Percentiles rank a stretch among this genome's conserved stretches.
Evolutionary conservation across 1,284 basidiomycete genomes (phyloP).

Genomic region (Tilletia setariae): DNA sequence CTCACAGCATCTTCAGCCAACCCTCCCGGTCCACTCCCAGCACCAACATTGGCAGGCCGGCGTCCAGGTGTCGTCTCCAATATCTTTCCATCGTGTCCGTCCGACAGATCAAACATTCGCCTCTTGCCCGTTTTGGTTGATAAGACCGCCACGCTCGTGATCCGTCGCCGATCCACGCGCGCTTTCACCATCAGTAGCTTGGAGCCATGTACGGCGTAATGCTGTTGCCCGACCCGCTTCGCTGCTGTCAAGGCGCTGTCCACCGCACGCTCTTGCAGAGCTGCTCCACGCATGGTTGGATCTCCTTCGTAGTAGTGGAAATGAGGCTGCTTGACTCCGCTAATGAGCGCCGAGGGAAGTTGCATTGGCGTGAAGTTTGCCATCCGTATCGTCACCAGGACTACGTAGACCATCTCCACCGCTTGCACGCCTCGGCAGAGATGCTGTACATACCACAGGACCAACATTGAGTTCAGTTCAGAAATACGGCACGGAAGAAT

Average conservation of each 20-base stretch:
- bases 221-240: slow-evolving; percentile 22
- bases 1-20: neutral
- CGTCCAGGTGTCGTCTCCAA: slow-evolving; percentile 16
- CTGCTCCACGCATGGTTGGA: slow-evolving; percentile 7
- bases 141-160: slow-evolving; percentile 21
- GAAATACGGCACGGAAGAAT: neutral
- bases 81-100: slow-evolving; percentile 23
- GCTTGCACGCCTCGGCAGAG: slow-evolving; percentile 17
- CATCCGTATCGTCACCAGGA: slow-evolving; percentile 25
- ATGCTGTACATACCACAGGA: neutral
- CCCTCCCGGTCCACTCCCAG: neutral
- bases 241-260: slow-evolving; percentile 24
- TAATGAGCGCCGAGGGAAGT: slow-evolving; percentile 22
- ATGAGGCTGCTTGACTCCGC: slow-evolving; percentile 21
- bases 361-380: slow-evolving; percentile 27
- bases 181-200: slow-evolving; percentile 28
- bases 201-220: slow-evolving; percentile 21
- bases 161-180: slow-evolving; percentile 20
- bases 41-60: neutral
- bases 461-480: neutral
- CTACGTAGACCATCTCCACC: slow-evolving; percentile 28
- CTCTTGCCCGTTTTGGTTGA: slow-evolving; percentile 17
- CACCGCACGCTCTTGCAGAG: slow-evolving; percentile 23
- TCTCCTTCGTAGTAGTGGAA: slow-evolving; percentile 24
- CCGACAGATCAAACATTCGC: slow-evolving; percentile 23